Base-by-base conservation (phyloP, 305 asterid species). In the Coffea humblotiana region DNA sequence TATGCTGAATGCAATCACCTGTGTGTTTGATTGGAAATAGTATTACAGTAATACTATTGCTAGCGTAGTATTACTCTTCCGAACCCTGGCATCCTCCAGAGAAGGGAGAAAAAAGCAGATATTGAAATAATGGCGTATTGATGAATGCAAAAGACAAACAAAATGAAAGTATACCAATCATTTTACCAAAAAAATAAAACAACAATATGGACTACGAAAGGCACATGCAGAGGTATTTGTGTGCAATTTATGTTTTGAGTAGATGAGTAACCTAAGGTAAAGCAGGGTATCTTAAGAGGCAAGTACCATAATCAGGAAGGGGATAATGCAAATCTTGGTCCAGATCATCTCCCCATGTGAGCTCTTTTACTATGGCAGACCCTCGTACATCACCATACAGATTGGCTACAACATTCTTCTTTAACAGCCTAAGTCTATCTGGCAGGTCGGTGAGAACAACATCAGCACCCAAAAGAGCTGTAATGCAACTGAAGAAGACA, bases 371-470 rank as follows among this genome's bases (percentile, higher is more conserved):
- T 2, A 79, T 83, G 56, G 98, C 98, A 79, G 95, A 89, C 23
- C 98, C 98, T 72, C 90, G 86, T 48, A 92, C 86, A 67, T 94
- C 80, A 78, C 97, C 98, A 80, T 87, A 92, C 51, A 95, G 85
- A 92, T 95, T 95, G 78, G 91, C 83, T 63, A 92, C 91, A 1
- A 92, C 92, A 81, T 95, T 95, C 91, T 94, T 94, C 84, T 80
- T 93, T 80, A 93, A 83, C 45, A 95, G 91, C 86, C 87, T 92
- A 83, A 95, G 88, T 85, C 97, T 90, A 91, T 93, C 97, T 1
- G 94, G 98, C 81, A 93, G 87, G 82, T 95, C 99, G 2, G 99
- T 95, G 82, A 95, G 90, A 87, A 89, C 84, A 67, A 89, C 98
- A 76, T 80, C 93, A 87, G 95, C 97, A 84, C 99, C 99, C 87